phyloP scores from a whole-genome alignment of 2,329 filamentous ascomycete species.

The Aspergillus flavus region DNA sequence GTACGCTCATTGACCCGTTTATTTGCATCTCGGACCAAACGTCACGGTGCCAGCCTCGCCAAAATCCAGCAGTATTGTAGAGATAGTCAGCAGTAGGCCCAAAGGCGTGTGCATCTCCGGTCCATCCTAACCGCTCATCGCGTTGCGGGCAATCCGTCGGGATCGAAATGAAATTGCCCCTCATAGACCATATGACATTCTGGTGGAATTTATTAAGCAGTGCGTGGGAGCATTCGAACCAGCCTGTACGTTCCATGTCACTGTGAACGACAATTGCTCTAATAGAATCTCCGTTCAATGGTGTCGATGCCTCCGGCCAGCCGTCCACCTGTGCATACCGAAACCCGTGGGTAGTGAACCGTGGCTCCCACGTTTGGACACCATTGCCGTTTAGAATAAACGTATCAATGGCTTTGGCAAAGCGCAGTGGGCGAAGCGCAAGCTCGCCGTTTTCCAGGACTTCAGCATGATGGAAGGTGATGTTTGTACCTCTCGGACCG shows the following conservation, averaged over 20 bases:
- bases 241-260: constrained; percentile 53
- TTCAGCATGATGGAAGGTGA: constrained; percentile 31
- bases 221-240: constrained; percentile 54
- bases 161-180: constrained; percentile 59
- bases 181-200: constrained; percentile 61
- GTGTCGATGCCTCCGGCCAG: constrained; percentile 37
- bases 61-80: constrained; percentile 56
- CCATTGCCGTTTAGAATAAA: constrained; percentile 13
- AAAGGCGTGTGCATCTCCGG: constrained; percentile 55
- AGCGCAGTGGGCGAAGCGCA: constrained; percentile 40
- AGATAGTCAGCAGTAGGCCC: constrained; percentile 47
- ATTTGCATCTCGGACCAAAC: constrained; percentile 34
- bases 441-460: constrained; percentile 47
- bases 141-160: constrained; percentile 62
- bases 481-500: constrained; percentile 18
- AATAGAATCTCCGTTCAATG: constrained; percentile 20
- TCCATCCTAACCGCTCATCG: constrained; percentile 59
- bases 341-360: constrained; percentile 57
- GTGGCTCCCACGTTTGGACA: constrained; percentile 45
- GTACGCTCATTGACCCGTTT: constrained; percentile 22
- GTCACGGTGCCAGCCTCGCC: constrained; percentile 54
- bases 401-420: constrained; percentile 15
- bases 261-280: constrained; percentile 50
- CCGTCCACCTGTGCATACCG: constrained; percentile 53
- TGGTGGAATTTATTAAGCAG: constrained; percentile 54